These are phyloP conservation scores for Penicillium paxilli DNA, from an alignment of 495 filamentous ascomycete species.

Conservation along the genomic window DNA sequence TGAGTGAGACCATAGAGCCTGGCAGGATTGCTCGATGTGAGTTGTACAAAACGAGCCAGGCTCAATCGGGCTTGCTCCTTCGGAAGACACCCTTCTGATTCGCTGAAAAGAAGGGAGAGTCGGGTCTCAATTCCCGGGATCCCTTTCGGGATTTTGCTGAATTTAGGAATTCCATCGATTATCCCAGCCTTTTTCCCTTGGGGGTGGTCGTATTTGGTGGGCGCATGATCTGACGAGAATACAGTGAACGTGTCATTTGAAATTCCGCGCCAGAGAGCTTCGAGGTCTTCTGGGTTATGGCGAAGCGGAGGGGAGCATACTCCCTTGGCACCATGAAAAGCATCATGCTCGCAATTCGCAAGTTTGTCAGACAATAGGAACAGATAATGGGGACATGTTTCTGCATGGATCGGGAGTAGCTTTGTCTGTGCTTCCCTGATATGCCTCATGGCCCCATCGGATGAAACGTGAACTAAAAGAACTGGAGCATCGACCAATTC, in stretches of 20 bases:
- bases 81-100: conserved; percentile 4
- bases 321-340: too few species aligned
- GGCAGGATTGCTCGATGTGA: conserved; percentile 6
- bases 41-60: conserved; percentile 2
- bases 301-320: too few species aligned
- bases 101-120: conserved; percentile 4
- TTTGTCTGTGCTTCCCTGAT: conserved; percentile 57
- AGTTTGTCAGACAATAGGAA: conserved; percentile 55
- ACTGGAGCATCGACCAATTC: conserved; percentile 56
- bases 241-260: conserved; percentile 49
- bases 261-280: conserved; percentile 9
- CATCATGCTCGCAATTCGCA: conserved; percentile 1
- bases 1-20: conserved; percentile 2
- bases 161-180: conserved; percentile 27
- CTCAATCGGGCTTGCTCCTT: background rate
- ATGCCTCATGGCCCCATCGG: too few species aligned
- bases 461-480: conserved; percentile 60
- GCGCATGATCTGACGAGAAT: conserved; percentile 43
- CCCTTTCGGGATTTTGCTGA: conserved; percentile 29
- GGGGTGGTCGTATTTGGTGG: conserved; percentile 37
- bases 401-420: conserved; percentile 58
- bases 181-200: conserved; percentile 32
- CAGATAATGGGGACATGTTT: conserved; percentile 69
- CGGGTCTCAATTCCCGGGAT: conserved; percentile 8
- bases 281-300: too few species aligned